Evolutionary conservation across 495 filamentous ascomycete genomes (phyloP), one percentile per base, ranked within the genome.

Genomic region (Rusavskia elegans): DNA sequence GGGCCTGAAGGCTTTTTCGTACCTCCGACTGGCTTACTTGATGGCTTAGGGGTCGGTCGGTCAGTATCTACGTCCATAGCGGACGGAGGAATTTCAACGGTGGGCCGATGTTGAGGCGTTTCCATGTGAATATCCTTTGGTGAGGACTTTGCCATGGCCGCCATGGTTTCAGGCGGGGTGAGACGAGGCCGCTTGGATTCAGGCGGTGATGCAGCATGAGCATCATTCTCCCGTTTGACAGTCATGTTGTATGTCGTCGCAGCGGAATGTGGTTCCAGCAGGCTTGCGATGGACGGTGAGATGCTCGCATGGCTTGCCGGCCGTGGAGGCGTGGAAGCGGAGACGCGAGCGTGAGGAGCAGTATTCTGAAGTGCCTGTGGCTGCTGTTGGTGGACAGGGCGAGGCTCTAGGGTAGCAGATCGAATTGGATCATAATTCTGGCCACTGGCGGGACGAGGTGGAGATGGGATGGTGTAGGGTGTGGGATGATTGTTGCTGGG

Each of bases 351-450:
- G 41, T 52, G 35, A 8, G 19, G 21, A 14, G 77, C 71, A 17
- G 76, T 73, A 14, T 35, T 14, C 32, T 35, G 32, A 3, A n/a
- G 78, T 19, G 39, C 1, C 75, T 20, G 55, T 74, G 64, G 55
- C 62, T 61, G 58, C 67, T 53, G 68, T 46, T 23, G 75, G 66
- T 36, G 70, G 68, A 57, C 74, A 66, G 48, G 68, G 57, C 53
- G 77, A 69, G 23, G 73, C 62, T 64, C 83, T 79, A 59, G 81
- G 80, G 51, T 81, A 54, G 75, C 84, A 8, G 80, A 84, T 42
- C 89, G 77, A 59, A 95, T 83, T 1, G 89, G 89, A 65, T 95
- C 89, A 61, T 87, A 95, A 57, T 83, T 84, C 57, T 85, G 85
- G 42, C 87, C 82, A 59, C 83, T 87, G 1, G 82, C 67, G 23